A percentile compares a stretch with the other conserved stretches of the same genome.
Conservation (phyloP, 306 rosid species). For the Acacia confusa region DNA sequence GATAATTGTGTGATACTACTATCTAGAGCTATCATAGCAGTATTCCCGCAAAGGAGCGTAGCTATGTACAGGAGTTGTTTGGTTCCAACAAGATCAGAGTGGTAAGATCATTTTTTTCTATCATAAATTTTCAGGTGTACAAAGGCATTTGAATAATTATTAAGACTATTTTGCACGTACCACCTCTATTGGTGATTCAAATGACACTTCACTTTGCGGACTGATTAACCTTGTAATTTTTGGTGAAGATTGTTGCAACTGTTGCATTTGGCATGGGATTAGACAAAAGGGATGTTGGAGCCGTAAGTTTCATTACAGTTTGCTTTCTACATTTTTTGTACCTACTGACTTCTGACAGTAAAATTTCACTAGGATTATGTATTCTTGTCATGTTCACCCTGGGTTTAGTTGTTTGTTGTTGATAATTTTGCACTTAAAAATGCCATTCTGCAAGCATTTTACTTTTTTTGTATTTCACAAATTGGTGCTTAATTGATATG, state of each 20-base stretch:
- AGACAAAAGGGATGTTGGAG: slow-evolving; percentile 91
- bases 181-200: slow-evolving; percentile 22
- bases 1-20: slow-evolving; percentile 28
- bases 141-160: slow-evolving; percentile 18
- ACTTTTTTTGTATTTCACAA: slow-evolving; percentile 28
- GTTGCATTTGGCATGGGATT: slow-evolving; percentile 99
- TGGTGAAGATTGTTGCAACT: slow-evolving; percentile 87
- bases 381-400: slow-evolving; percentile 24
- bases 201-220: slow-evolving; percentile 21
- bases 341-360: slow-evolving; percentile 28
- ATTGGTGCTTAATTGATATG: slow-evolving; percentile 17
- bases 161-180: slow-evolving; percentile 12
- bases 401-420: slow-evolving; percentile 23
- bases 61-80: slow-evolving; percentile 75
- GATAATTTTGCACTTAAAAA: neutral
- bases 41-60: slow-evolving; percentile 78
- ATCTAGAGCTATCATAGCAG: slow-evolving; percentile 83
- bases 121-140: slow-evolving; percentile 28
- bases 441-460: slow-evolving; percentile 8
- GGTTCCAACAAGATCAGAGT: slow-evolving; percentile 83
- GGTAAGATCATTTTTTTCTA: slow-evolving; percentile 53
- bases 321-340: slow-evolving; percentile 35
- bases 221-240: slow-evolving; percentile 35
- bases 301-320: slow-evolving; percentile 60
- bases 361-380: slow-evolving; percentile 26